Conservation (phyloP, 768 basidiomycete species). For the Russula vinacea region DNA sequence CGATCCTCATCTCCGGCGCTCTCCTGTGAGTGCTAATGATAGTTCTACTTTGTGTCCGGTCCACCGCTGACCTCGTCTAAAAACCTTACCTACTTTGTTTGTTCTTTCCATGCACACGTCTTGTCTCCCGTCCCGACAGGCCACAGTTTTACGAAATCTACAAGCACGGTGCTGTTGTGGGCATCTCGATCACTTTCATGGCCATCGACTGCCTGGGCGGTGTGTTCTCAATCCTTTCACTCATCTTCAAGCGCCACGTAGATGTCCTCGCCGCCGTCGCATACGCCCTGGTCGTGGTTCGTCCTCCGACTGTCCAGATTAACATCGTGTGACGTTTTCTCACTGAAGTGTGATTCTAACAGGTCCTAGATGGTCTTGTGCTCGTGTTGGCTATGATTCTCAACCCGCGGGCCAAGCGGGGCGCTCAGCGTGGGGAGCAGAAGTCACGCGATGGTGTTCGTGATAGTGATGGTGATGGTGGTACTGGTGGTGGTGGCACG, state of each 20-base stretch:
- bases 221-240: conserved; percentile 64
- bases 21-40: conserved; percentile 40
- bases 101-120: background rate
- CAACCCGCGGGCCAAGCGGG: conserved; percentile 52
- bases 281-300: conserved; percentile 60
- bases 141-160: conserved; percentile 80
- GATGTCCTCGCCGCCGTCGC: conserved; percentile 61
- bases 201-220: conserved; percentile 65
- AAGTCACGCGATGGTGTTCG: background rate
- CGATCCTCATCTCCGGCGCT: conserved; percentile 52
- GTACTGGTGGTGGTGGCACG: background rate
- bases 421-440: background rate
- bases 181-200: conserved; percentile 70
- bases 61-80: background rate
- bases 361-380: conserved; percentile 63
- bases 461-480: background rate
- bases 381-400: conserved; percentile 60
- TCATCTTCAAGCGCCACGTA: conserved; percentile 62
- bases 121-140: conserved; percentile 24
- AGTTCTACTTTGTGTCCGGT: background rate
- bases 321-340: background rate
- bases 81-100: background rate
- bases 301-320: background rate
- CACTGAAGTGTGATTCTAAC: background rate
- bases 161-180: conserved; percentile 56